Evolutionary conservation across 164 flowering plant species (phyloP), one percentile per base, ranked within the genome.

Genomic region (Houttuynia cordata): DNA sequence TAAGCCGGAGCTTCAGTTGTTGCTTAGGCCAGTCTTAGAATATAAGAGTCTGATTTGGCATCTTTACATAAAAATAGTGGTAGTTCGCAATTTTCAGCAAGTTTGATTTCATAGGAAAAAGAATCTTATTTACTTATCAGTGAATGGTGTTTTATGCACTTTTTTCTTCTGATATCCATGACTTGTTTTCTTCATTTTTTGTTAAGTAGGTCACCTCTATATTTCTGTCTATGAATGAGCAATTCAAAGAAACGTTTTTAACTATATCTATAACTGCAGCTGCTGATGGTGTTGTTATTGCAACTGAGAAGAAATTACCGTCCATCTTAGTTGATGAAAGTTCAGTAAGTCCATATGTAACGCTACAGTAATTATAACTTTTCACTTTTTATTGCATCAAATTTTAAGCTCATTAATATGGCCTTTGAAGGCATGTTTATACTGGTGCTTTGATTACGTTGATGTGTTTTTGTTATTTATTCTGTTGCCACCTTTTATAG

Each of bases 201-300:
- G 6, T 30, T 30, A 30, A 30, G 6, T 30, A 6, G 37, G 4
- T 30, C 37, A 30, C 37, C 62, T 45, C 23, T 60, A 4, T 60
- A 6, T 12, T 60, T 40, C 37, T 9, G 21, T 25, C 24, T 10
- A 7, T 40, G 14, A 24, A 18, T 60, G 18, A 50, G 10, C 60
- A 5, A 22, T 21, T 13, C 6, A 30, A 30, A n/a, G 2, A 6
- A 30, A 30, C 2, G 57, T 34, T 19, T 40, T 59, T 24, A 50
- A 15, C 60, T 53, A 39, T 41, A 24, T 23, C 19, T 65, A 37
- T 67, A n/a, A 4, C 58, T 81, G 78, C 95, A 93, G 99, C 99
- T 78, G 83, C 96, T 8, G 88, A 93, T 82, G 99, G 99, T 24
- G 96, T 93, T 63, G 95, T 93, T 25, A 93, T 93, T 71, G 99